phyloP scores from a whole-genome alignment of 2,329 filamentous ascomycete species.

The Aspergillus cejpii region DNA sequence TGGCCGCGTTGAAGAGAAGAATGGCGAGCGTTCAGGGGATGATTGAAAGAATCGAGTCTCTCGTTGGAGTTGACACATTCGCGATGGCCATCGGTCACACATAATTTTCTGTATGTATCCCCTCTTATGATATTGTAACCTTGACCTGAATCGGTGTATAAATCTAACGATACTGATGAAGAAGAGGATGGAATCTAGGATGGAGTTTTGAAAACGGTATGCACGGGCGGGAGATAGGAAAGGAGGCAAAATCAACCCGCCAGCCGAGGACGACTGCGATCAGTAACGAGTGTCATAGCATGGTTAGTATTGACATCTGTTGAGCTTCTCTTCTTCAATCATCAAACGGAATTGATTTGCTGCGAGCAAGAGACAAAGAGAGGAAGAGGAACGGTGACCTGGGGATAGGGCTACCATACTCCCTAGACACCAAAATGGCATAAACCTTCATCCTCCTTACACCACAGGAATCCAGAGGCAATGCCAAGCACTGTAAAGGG shows the following conservation, averaged over 20 bases:
- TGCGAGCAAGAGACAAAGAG: too few species aligned
- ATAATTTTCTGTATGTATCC: neutral
- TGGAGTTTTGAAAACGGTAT: neutral
- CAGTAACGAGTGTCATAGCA: neutral
- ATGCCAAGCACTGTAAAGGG: too few species aligned
- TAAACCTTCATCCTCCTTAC: too few species aligned
- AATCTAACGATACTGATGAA: neutral
- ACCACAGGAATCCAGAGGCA: too few species aligned
- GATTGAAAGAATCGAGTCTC: constrained; percentile 19
- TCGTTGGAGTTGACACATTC: constrained; percentile 5
- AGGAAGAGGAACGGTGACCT: too few species aligned
- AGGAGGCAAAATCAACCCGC: neutral
- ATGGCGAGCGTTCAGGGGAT: constrained; percentile 19
- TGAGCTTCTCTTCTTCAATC: too few species aligned
- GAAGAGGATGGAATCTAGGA: neutral
- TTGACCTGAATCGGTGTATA: neutral
- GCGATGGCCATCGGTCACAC: neutral
- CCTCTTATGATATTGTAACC: neutral
- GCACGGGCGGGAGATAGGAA: neutral
- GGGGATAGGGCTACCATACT: too few species aligned
- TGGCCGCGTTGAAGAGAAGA: constrained; percentile 21
- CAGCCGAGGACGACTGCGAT: neutral
- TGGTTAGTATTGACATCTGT: neutral
- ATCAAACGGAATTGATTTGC: too few species aligned
- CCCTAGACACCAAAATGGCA: too few species aligned